A percentile compares a stretch with the other conserved stretches of the same genome.
phyloP scores from a whole-genome alignment of 306 rosid species.

The Cercis canadensis region DNA sequence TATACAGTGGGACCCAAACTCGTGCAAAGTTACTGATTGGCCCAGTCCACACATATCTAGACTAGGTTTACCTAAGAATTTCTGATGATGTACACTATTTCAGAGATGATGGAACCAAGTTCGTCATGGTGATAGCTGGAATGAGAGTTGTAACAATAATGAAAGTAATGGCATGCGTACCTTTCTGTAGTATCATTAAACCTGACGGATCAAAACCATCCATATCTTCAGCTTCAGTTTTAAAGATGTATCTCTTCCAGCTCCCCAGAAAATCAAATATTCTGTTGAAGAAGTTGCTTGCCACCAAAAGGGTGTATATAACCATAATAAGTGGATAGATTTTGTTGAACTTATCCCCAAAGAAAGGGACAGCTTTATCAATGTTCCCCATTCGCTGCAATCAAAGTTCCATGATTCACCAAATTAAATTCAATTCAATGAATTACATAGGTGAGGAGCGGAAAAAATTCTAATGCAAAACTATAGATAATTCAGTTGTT shows the following conservation, averaged over 20 bases:
- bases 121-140: conserved; percentile 4
- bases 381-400: conserved; percentile 96
- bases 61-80: too few relatives aligned
- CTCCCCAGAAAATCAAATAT: conserved; percentile 81
- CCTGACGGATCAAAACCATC: conserved; percentile 96
- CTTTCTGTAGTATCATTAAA: conserved; percentile 88
- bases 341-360: conserved; percentile 79
- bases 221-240: conserved; percentile 88
- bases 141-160: not conserved
- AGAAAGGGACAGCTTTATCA: conserved; percentile 84
- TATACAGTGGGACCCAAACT: too few relatives aligned
- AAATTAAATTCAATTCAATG: conserved; percentile 33
- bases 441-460: conserved; percentile 8
- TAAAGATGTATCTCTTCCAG: conserved; percentile 83
- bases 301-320: conserved; percentile 91
- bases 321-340: conserved; percentile 98
- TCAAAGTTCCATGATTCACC: conserved; percentile 41
- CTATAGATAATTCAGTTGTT: conserved; percentile 4
- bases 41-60: too few relatives aligned
- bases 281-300: conserved; percentile 87
- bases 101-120: conserved; percentile 10
- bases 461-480: conserved; percentile 13
- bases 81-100: not conserved
- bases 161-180: conserved; percentile 47
- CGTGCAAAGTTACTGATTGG: too few relatives aligned